Base-by-base conservation (phyloP, 1,284 basidiomycete species). In the Malassezia pachydermatis region DNA sequence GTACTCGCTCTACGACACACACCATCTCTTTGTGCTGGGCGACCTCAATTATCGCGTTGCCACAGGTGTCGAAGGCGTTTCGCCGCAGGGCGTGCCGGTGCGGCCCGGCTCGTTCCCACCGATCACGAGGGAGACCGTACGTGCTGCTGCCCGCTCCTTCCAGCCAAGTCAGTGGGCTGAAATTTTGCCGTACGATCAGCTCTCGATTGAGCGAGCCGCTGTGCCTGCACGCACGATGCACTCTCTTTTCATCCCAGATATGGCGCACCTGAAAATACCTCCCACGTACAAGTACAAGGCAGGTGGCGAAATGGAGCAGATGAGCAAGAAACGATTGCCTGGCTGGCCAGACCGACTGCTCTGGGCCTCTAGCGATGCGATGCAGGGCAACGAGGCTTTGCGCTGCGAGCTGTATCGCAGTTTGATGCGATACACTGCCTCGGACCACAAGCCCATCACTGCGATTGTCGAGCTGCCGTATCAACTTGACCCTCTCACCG, bases 321-420 rank as follows among this genome's bases (percentile, higher is more conserved):
- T 54, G 41, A 86, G 81, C 68, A 73, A 75, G 22, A 86, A 83
- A 65, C 81, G 92, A 6, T 77, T 78, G 5, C 92, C 92, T 0
- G 84, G 89, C 17, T 98, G 89, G 86, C 95, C 90, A 19, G 92
- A 98, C 73, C 80, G 92, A 35, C 81, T 98, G 39, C 75, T 98
- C 59, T 94, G 88, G 70, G 78, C 84, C 2, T 54, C 54, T 0
- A 50, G 43, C 17, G 48, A 34, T 28, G 76, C 84, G 61, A 77
- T 78, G n/a, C 86, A 87, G 0, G 58, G 57, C 17, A 41, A 16
- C 29, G 56, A 57, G 19, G 62, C 52, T 20, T 51, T 62, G 13
- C 44, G 57, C 34, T 62, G 64, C 41, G 68, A 71, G 49, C 58
- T 71, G 35, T 70, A 62, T 43, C 54, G 67, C 17, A 71, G 67